A percentile compares a stretch with the other conserved stretches of the same genome.
These are phyloP conservation scores for Pseudohyphozyma bogoriensis DNA, from an alignment of 768 basidiomycete species.

Conservation along the genomic window DNA sequence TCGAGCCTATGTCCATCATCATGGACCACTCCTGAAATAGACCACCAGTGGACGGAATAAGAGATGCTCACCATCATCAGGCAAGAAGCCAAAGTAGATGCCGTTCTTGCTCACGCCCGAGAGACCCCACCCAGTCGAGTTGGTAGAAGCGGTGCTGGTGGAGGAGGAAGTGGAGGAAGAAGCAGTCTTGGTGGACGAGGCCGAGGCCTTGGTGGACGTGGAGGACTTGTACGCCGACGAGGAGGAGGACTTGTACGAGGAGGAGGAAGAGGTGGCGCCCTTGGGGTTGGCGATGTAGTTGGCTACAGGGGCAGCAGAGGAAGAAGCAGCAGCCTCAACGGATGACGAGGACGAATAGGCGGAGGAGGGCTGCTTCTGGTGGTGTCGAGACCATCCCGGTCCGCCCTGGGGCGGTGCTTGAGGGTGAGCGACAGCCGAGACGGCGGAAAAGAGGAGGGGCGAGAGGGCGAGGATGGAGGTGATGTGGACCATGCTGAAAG, in stretches of 20 bases:
- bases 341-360: too few species aligned
- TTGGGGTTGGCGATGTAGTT: too few species aligned
- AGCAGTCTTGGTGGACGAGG: background rate
- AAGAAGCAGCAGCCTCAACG: too few species aligned
- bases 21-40: too few species aligned
- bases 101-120: constrained; percentile 26
- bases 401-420: too few species aligned
- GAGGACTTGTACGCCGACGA: background rate
- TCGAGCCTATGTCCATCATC: too few species aligned
- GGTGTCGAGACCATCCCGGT: too few species aligned
- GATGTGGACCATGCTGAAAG: background rate
- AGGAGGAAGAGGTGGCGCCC: too few species aligned
- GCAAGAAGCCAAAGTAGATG: constrained; percentile 30
- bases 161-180: constrained; percentile 16
- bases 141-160: background rate
- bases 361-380: too few species aligned
- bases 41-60: too few species aligned
- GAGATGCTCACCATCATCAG: constrained; percentile 26
- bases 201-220: background rate
- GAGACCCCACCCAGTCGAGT: constrained; percentile 13
- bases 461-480: background rate
- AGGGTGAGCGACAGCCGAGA: background rate
- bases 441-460: background rate
- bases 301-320: too few species aligned
- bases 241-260: too few species aligned